Evolutionary conservation across 768 basidiomycete species (phyloP), one percentile per base, ranked within the genome.

Genomic region (Kwoniella heveanensis): DNA sequence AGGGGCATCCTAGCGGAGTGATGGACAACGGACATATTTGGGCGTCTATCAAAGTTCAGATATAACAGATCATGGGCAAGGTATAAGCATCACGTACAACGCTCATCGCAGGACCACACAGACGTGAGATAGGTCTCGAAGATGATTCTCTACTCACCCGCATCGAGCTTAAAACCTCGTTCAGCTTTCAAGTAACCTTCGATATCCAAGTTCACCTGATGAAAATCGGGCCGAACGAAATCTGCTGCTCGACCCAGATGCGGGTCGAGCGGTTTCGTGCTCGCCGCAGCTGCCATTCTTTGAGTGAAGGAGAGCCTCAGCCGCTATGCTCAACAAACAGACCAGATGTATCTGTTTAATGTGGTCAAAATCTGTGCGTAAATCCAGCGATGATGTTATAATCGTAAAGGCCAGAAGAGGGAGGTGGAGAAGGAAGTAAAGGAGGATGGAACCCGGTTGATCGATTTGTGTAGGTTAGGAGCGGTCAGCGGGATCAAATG

Each of bases 11-110:
- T 1, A 88, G 85, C 21, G 90, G 83, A 1, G 89, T 88, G 36
- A 97, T 83, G 7, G 88, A 86, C 47, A 91, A 84, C 62, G 89
- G 85, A 80, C 96, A 99, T 72, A 98, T 96, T 81, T 98, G 92
- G 67, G 90, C 88, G 81, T 98, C 96, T 95, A 69, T 1, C 46
- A 37, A 39, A 46, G 46, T 30, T 37, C n/a, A 0, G 47, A 48
- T 39, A 25, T 24, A 29, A 59, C 44, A 0, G 48, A 53, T 56
- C 22, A 36, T 44, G 9, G 19, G 19, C 39, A 56, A 26, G 44
- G 26, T 21, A 51, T 21, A 37, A 8, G 15, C 50, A 25, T 24
- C 30, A 50, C 2, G 9, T 32, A 22, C 36, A 13, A 32, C 13
- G 13, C 13, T n/a, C n/a, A n/a, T n/a, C n/a, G n/a, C n/a, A n/a